Conservation (phyloP, 495 filamentous ascomycete genomes). For the Xylaria telfairii region DNA sequence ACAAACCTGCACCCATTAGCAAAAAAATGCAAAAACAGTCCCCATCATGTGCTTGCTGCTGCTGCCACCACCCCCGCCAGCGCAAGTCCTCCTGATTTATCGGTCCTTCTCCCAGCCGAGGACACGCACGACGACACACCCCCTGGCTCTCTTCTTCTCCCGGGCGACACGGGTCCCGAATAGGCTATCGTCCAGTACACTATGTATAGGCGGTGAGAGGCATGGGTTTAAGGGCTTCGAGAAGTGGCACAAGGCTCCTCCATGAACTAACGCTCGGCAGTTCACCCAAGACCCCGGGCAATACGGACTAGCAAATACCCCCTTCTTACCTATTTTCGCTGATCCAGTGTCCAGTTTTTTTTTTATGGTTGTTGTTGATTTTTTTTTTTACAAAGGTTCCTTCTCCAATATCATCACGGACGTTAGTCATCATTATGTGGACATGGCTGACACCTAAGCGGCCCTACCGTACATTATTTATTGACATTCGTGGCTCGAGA, state of each 20-base stretch:
- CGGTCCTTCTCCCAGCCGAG: constrained; percentile 8
- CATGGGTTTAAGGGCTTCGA: too few species aligned
- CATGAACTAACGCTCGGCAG: too few species aligned
- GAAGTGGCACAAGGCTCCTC: background rate
- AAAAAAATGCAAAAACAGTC: too few species aligned
- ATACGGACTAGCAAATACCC: too few species aligned
- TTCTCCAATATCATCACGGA: background rate
- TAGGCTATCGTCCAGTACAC: background rate
- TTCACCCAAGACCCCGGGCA: too few species aligned
- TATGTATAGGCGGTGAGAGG: too few species aligned
- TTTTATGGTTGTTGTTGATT: background rate
- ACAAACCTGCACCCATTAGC: too few species aligned
- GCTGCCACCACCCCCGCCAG: too few species aligned
- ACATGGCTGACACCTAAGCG: background rate
- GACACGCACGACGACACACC: background rate
- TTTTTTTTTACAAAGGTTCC: background rate
- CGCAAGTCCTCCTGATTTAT: background rate
- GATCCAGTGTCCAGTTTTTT: too few species aligned
- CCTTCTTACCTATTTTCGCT: too few species aligned
- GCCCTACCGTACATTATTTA: background rate
- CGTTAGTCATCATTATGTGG: background rate
- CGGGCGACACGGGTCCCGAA: background rate
- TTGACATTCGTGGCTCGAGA: background rate
- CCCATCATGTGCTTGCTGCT: too few species aligned
- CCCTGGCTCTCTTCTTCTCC: background rate